Conservation (phyloP, 768 basidiomycete genomes). For the Amanita muscaria region DNA sequence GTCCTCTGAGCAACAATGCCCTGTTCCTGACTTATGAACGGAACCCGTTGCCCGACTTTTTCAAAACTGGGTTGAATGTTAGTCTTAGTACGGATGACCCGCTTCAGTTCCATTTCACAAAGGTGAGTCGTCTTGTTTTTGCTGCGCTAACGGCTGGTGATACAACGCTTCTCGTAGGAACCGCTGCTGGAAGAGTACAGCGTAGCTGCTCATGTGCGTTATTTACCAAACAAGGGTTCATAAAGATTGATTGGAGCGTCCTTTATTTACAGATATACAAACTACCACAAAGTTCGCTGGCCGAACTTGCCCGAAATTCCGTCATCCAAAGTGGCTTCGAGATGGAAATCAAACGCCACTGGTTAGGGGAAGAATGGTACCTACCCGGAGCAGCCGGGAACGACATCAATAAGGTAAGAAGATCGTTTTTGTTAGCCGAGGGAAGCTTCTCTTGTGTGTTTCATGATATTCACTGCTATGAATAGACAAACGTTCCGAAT, state of each 20-base stretch:
- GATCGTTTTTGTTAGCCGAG: neutral
- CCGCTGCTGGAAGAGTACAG: constrained; percentile 95
- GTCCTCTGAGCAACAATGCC: constrained; percentile 95
- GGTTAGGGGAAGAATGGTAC: constrained; percentile 93
- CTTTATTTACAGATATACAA: constrained; percentile 72
- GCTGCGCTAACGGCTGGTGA: neutral
- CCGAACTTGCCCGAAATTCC: constrained; percentile 96
- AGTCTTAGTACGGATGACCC: constrained; percentile 95
- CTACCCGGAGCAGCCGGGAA: constrained; percentile 89
- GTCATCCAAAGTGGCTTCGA: constrained; percentile 97
- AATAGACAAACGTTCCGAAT: constrained; percentile 94
- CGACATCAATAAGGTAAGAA: constrained; percentile 82
- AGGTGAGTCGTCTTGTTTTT: constrained; percentile 37
- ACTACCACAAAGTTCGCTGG: constrained; percentile 86
- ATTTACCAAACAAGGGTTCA: neutral
- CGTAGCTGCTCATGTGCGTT: constrained; percentile 86
- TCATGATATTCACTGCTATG: too few relatives aligned
- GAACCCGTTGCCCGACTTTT: constrained; percentile 95
- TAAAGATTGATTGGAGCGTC: neutral
- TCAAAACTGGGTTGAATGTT: constrained; percentile 92
- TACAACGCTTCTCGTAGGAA: constrained; percentile 43
- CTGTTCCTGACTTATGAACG: constrained; percentile 94
- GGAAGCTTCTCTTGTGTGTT: too few relatives aligned
- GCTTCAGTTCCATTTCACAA: constrained; percentile 97
- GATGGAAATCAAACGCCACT: constrained; percentile 95